Evolutionary conservation across 2,329 filamentous ascomycete genomes (phyloP).

Genomic region (Aspergillus fischeri): DNA sequence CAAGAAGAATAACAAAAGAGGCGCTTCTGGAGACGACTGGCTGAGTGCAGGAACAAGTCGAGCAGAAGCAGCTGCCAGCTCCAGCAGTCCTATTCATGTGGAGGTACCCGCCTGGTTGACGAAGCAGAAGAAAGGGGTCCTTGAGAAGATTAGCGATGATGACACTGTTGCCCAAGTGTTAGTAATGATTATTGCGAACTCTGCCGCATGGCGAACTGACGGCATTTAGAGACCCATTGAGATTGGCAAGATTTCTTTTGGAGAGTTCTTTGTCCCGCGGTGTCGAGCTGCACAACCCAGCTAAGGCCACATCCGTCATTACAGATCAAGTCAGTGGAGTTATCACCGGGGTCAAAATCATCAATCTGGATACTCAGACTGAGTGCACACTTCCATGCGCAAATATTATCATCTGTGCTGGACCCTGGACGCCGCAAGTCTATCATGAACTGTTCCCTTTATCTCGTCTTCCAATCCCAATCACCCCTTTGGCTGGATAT

Average conservation of each 20-base stretch:
- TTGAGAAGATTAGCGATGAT: constrained; percentile 60
- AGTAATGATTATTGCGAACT: constrained; percentile 24
- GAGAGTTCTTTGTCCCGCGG: constrained; percentile 54
- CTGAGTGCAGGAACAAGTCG: constrained; percentile 61
- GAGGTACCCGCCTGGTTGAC: constrained; percentile 57
- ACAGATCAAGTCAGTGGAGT: constrained; percentile 46
- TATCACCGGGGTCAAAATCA: constrained; percentile 52
- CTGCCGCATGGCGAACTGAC: neutral
- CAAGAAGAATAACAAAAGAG: constrained; percentile 34
- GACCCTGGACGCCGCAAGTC: constrained; percentile 67
- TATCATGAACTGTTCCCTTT: constrained; percentile 61
- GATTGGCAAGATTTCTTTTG: constrained; percentile 64
- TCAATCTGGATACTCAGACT: constrained; percentile 31
- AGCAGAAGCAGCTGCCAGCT: constrained; percentile 47
- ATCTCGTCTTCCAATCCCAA: constrained; percentile 51
- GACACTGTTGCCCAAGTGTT: constrained; percentile 63
- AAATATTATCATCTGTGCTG: constrained; percentile 63
- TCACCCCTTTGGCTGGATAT: constrained; percentile 65
- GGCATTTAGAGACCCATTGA: constrained; percentile 56
- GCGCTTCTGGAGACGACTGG: constrained; percentile 60
- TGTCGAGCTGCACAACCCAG: constrained; percentile 64
- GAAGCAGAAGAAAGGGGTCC: constrained; percentile 48
- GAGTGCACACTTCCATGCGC: constrained; percentile 53
- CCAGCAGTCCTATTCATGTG: constrained; percentile 31
- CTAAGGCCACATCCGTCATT: constrained; percentile 51